phyloP scores from a whole-genome alignment of 78 protist species.

The Dictyostelium purpureum region DNA sequence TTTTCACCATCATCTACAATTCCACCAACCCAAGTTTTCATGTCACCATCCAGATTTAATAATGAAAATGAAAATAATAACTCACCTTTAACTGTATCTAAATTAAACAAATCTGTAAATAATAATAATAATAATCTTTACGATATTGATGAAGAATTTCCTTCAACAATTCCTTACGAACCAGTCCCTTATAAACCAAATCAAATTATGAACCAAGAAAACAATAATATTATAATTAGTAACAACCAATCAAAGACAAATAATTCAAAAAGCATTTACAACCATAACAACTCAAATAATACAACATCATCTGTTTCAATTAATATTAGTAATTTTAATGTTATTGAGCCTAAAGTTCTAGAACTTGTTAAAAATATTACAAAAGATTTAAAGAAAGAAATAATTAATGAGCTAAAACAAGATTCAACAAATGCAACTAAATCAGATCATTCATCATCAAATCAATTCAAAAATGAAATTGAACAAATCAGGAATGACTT shows the following conservation, averaged over 20 bases:
- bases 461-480: not conserved
- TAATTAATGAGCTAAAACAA: not conserved
- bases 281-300: not conserved
- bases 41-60: not conserved
- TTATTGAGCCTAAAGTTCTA: not conserved
- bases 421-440: not conserved
- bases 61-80: not conserved
- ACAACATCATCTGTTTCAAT: not conserved
- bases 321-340: not conserved
- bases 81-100: not conserved
- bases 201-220: not conserved
- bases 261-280: not conserved
- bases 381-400: not conserved
- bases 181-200: not conserved
- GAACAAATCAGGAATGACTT: not conserved
- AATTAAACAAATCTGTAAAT: not conserved
- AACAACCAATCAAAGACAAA: no score
- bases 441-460: not conserved
- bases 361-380: not conserved
- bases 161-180: constrained; percentile 16
- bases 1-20: not conserved
- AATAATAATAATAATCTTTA: not conserved
- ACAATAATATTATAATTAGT: not conserved
- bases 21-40: not conserved
- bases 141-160: not conserved